phyloP scores from a whole-genome alignment of 108 stramenopile genomes.

The Skeletonema potamos region DNA sequence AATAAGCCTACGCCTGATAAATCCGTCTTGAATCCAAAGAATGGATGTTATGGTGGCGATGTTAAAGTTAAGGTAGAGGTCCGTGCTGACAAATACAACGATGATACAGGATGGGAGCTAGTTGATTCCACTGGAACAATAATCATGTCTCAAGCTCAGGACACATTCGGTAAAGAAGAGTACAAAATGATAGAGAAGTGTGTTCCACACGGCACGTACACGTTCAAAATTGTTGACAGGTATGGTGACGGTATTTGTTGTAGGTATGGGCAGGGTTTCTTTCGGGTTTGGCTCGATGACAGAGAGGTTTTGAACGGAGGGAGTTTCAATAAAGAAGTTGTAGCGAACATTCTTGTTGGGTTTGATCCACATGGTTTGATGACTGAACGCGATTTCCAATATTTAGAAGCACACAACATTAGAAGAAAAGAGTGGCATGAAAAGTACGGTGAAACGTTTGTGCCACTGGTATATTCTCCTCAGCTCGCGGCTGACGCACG shows the following conservation, averaged over 20 bases:
- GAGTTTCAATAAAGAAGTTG: constrained; percentile 13
- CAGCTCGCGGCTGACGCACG: constrained; percentile 14
- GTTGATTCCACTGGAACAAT: constrained; percentile 6
- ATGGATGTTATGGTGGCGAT: constrained; percentile 43
- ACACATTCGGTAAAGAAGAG: constrained; percentile 8
- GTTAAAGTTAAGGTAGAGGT: constrained; percentile 31
- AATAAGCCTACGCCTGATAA: constrained; percentile 20
- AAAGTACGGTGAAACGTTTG: constrained; percentile 28
- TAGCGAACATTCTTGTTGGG: constrained; percentile 27
- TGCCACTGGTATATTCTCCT: constrained; percentile 36
- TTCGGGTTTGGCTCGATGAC: constrained; percentile 16
- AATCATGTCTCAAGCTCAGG: constrained; percentile 6
- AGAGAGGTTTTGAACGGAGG: constrained; percentile 11
- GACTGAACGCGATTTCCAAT: constrained; percentile 28
- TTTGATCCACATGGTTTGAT: constrained; percentile 25
- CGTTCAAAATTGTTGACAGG: constrained; percentile 36
- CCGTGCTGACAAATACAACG: constrained; percentile 29
- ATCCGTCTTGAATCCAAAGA: constrained; percentile 13
- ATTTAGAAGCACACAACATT: constrained; percentile 38
- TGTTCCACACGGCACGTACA: constrained; percentile 36
- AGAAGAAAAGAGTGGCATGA: constrained; percentile 45
- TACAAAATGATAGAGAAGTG: constrained; percentile 18
- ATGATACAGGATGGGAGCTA: constrained; percentile 31
- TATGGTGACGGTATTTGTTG: constrained; percentile 43
- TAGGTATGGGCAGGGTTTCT: constrained; percentile 24